Base-by-base conservation (phyloP, 371 early-diverging fungal species). In the Mucor indicus region DNA sequence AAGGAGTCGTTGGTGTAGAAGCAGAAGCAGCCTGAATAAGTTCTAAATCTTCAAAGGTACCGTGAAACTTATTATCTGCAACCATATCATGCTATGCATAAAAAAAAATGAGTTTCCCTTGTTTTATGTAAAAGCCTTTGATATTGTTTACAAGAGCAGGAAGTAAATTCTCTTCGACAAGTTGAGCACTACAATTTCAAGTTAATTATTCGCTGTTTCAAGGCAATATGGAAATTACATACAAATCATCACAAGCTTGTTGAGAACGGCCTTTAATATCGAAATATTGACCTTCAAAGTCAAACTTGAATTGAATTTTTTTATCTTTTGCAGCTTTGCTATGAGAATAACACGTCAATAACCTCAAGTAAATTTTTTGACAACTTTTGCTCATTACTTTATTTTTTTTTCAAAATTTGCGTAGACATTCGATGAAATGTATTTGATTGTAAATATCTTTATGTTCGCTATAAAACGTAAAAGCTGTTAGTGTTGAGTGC, bases 231-330 rank as follows among this genome's bases (percentile, higher is more conserved):
- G n/a, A n/a, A n/a, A n/a, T n/a, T n/a, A 46, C 37, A 23, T 53
- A 50, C 60, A 39, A 33, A 5, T 54, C 35, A 32, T 54, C 54
- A 31, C 50, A 44, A 16, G 57, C 36, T 42, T 50, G 45, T 31
- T 57, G 50, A 1, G 57, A 57, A 22, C 57, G 33, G 19, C 57
- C 57, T 43, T 27, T 44, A 15, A 57, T 50, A 9, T 41, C 48
- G 43, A 57, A 57, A 22, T n/a, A 57, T 17, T 60, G 60, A 0
- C 41, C 54, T 9, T 37, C 33, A 36, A 54, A 38, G 17, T 46
- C 11, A 24, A 13, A 60, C 1, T 17, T 32, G 13, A 60, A 54
- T 2, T 47, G 38, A 4, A 55, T 60, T 20, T 50, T 60, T 15
- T 13, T 36, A 1, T 33, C 15, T 23, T 37, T 60, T 5, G 38